phyloP scores from a whole-genome alignment of 306 rosid genomes.

The Cucurbita argyrosperma region DNA sequence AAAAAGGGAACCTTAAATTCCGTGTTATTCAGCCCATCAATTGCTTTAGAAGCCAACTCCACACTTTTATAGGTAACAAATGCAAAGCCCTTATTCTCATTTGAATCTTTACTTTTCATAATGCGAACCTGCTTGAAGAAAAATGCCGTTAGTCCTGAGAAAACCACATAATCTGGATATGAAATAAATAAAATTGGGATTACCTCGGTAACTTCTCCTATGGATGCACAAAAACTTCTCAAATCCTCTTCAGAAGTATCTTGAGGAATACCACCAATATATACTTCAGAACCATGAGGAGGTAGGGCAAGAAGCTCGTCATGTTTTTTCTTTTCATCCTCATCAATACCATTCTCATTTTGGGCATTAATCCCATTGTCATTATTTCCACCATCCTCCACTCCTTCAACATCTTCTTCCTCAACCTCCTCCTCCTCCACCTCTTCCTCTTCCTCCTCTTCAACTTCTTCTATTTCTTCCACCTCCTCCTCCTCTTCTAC shows the following conservation, averaged over 20 bases:
- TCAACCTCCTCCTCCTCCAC: constrained; percentile 37
- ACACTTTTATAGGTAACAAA: constrained; percentile 73
- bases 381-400: constrained; percentile 29
- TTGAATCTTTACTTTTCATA: constrained; percentile 72
- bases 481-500: constrained; percentile 76
- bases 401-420: constrained; percentile 23
- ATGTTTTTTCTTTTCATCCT: constrained; percentile 53
- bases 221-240: constrained; percentile 48
- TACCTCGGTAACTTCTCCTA: constrained; percentile 84
- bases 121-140: constrained; percentile 56
- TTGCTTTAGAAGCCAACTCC: constrained; percentile 82
- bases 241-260: constrained; percentile 58
- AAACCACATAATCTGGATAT: neutral
- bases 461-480: constrained; percentile 58
- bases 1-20: constrained; percentile 53
- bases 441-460: constrained; percentile 30
- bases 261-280: constrained; percentile 77
- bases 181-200: constrained; percentile 8
- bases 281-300: constrained; percentile 96
- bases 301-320: constrained; percentile 90
- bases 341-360: constrained; percentile 25
- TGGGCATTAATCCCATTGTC: constrained; percentile 10
- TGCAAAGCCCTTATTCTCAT: constrained; percentile 71
- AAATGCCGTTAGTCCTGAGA: neutral
- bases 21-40: constrained; percentile 55